phyloP scores from a whole-genome alignment of 495 filamentous ascomycete species.

The Penicillium bialowiezense region DNA sequence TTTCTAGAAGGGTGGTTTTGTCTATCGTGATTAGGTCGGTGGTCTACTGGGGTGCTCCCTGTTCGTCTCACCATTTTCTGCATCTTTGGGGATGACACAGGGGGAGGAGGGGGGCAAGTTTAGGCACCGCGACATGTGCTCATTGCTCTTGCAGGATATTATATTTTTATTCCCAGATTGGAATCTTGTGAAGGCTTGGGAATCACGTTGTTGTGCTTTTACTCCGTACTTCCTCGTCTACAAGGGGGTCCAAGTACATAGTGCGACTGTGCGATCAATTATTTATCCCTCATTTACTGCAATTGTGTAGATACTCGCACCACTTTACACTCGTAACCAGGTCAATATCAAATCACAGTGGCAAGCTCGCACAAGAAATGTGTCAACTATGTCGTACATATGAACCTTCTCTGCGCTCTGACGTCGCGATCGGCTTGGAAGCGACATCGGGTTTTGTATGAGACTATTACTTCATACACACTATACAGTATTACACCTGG shows the following conservation, averaged over 20 bases:
- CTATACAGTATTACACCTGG: neutral
- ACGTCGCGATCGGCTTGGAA: neutral
- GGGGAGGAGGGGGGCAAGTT: too few relatives aligned
- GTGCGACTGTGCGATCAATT: too few relatives aligned
- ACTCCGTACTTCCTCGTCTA: too few relatives aligned
- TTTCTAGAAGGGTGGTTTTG: neutral
- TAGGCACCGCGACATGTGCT: neutral
- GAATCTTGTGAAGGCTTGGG: too few relatives aligned
- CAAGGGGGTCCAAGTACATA: too few relatives aligned
- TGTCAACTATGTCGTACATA: slow-evolving; percentile 7
- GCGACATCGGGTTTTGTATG: neutral
- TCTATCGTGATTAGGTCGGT: neutral
- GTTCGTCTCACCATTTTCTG: neutral
- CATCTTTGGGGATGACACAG: neutral
- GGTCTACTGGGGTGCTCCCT: neutral
- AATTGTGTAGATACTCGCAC: too few relatives aligned
- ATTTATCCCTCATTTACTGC: too few relatives aligned
- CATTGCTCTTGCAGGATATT: too few relatives aligned
- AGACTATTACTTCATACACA: too few relatives aligned
- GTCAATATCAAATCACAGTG: neutral
- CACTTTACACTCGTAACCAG: too few relatives aligned
- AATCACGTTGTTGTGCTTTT: too few relatives aligned
- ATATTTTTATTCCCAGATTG: too few relatives aligned
- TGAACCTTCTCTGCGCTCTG: neutral
- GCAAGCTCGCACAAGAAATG: neutral